phyloP scores from a whole-genome alignment of 306 rosid species.

The Psophocarpus tetragonolobus region DNA sequence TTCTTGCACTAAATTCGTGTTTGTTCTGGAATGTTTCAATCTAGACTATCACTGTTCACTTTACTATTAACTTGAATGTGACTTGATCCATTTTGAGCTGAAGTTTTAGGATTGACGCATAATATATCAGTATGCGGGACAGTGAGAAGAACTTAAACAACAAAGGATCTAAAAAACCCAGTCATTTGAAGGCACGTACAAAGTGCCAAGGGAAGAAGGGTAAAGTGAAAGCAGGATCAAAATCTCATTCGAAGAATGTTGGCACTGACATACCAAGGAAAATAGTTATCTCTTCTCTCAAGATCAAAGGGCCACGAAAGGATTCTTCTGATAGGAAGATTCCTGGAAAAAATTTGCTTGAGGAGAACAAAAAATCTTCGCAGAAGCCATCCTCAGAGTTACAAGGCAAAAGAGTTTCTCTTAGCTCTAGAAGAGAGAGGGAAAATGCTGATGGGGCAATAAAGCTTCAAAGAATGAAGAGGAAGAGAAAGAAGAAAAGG shows the following conservation, averaged over 20 bases:
- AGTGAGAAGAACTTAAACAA: conserved; percentile 47
- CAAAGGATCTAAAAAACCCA: conserved; percentile 47
- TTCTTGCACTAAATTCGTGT: not conserved
- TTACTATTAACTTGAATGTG: not conserved
- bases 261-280: conserved; percentile 47
- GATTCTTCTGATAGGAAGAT: conserved; percentile 42
- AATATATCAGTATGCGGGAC: conserved; percentile 53
- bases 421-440: conserved; percentile 35
- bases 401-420: conserved; percentile 40
- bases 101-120: conserved; percentile 40
- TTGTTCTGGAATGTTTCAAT: not conserved
- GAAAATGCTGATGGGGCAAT: conserved; percentile 42
- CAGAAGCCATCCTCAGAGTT: conserved; percentile 45
- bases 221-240: conserved; percentile 42
- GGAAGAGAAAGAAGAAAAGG: conserved; percentile 54
- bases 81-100: not conserved
- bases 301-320: conserved; percentile 46
- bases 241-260: conserved; percentile 35
- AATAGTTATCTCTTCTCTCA: conserved; percentile 38
- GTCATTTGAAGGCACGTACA: conserved; percentile 41
- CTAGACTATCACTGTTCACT: not conserved
- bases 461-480: conserved; percentile 44
- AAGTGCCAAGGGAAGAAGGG: conserved; percentile 46
- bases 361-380: conserved; percentile 43
- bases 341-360: conserved; percentile 21